These are phyloP conservation scores for Cicer chorassanicum DNA, from an alignment of 306 rosid genomes.

Conservation along the genomic window DNA sequence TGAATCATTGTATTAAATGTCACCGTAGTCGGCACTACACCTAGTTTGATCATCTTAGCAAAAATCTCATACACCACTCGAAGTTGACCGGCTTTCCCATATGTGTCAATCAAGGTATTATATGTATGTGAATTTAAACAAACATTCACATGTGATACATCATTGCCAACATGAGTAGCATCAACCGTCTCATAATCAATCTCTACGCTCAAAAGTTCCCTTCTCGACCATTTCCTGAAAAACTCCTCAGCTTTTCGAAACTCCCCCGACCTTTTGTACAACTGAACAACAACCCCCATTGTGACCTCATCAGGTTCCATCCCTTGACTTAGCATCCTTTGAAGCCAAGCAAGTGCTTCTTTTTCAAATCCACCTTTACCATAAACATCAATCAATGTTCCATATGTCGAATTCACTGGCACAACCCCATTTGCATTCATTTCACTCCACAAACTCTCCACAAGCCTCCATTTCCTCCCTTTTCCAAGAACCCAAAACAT, in stretches of 20 bases:
- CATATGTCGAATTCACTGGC: constrained; percentile 79
- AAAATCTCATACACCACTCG: constrained; percentile 66
- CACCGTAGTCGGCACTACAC: constrained; percentile 65
- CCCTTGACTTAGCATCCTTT: constrained; percentile 64
- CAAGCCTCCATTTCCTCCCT: constrained; percentile 60
- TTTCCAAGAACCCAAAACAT: constrained; percentile 67
- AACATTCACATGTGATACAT: constrained; percentile 38
- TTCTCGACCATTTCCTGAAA: constrained; percentile 65
- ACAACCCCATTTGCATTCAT: constrained; percentile 65
- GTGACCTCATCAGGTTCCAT: constrained; percentile 88
- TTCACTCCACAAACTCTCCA: constrained; percentile 72
- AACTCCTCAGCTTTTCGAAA: constrained; percentile 67
- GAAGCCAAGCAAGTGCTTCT: constrained; percentile 78
- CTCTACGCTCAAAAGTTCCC: constrained; percentile 45
- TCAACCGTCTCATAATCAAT: constrained; percentile 1
- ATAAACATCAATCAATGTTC: constrained; percentile 82
- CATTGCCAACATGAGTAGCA: background rate
- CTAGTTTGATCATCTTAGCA: constrained; percentile 70
- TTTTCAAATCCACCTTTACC: constrained; percentile 70
- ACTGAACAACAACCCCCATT: constrained; percentile 73
- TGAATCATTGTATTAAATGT: constrained; percentile 87
- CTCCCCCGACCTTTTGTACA: constrained; percentile 74
- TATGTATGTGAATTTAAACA: constrained; percentile 66
- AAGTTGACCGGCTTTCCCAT: constrained; percentile 75
- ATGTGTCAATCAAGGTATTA: constrained; percentile 71